Evolutionary conservation across 2,329 filamentous ascomycete genomes (phyloP).

Genomic region (Exserohilum rostratum): DNA sequence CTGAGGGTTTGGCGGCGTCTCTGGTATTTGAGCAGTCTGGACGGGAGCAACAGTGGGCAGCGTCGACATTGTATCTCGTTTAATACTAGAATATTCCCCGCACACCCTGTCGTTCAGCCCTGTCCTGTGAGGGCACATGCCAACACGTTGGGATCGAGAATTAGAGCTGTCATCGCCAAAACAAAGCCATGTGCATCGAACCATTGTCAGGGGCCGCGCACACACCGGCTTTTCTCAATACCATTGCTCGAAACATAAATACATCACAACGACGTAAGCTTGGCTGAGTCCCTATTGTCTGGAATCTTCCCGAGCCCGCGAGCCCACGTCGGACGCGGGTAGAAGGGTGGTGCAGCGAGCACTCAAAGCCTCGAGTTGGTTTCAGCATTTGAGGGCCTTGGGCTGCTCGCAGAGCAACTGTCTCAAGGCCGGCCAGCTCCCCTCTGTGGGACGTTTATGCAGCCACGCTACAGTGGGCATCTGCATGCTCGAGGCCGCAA

Average conservation of each 20-base stretch:
- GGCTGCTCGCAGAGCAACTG: constrained; percentile 2
- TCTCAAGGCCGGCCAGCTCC: neutral
- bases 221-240: constrained; percentile 10
- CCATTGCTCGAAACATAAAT: neutral
- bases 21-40: neutral
- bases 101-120: constrained; percentile 2
- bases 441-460: neutral
- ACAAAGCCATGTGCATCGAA: constrained; percentile 6
- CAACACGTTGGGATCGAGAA: constrained; percentile 10
- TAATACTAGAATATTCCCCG: constrained; percentile 8
- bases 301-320: constrained; percentile 6
- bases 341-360: neutral
- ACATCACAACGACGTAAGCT: constrained; percentile 12
- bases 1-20: neutral
- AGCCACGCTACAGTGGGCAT: neutral
- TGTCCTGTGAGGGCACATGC: constrained; percentile 7
- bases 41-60: neutral
- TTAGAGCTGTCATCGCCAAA: constrained; percentile 4
- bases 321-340: neutral
- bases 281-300: neutral
- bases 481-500: neutral
- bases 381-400: too few species aligned
- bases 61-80: constrained; percentile 6
- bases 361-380: neutral
- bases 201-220: constrained; percentile 3